Percentiles rank a stretch among this genome's conserved stretches.
Conservation (phyloP, 2,329 filamentous ascomycete genomes). For the Fusarium ramigenum region DNA sequence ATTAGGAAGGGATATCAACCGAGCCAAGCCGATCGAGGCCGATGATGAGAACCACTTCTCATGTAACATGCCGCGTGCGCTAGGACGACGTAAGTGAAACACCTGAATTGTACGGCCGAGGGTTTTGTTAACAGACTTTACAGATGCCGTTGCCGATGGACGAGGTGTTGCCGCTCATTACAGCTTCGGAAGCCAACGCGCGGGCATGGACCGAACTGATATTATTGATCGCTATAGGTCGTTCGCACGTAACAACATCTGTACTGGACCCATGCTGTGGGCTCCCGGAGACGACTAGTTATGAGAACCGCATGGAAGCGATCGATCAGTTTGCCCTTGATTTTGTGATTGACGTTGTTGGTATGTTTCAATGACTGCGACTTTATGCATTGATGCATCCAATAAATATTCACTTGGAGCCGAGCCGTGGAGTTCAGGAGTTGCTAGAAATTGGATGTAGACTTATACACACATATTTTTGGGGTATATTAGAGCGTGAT, state of each 20-base stretch:
- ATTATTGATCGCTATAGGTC: constrained; percentile 62
- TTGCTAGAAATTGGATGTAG: neutral
- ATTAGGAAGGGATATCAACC: constrained; percentile 61
- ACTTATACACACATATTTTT: neutral
- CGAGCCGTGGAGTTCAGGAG: neutral
- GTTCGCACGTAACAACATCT: constrained; percentile 63
- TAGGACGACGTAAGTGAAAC: constrained; percentile 47
- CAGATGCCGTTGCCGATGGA: constrained; percentile 61
- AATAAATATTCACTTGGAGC: neutral
- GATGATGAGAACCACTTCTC: constrained; percentile 59
- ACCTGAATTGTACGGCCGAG: rapidly evolving
- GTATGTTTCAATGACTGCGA: neutral
- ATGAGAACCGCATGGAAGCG: neutral
- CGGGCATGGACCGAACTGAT: constrained; percentile 59
- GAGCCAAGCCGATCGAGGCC: constrained; percentile 55
- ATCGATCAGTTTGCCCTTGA: neutral
- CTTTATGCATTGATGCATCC: neutral
- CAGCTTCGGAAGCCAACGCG: constrained; percentile 54
- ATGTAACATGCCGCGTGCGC: constrained; percentile 50
- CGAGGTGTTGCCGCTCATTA: constrained; percentile 64
- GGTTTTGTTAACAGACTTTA: constrained; percentile 9
- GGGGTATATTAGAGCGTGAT: neutral
- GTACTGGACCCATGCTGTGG: constrained; percentile 48
- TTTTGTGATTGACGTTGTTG: neutral
- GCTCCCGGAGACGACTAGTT: constrained; percentile 27